phyloP scores from a whole-genome alignment of 1,139 yeast genomes.

The Taphrina populina region DNA sequence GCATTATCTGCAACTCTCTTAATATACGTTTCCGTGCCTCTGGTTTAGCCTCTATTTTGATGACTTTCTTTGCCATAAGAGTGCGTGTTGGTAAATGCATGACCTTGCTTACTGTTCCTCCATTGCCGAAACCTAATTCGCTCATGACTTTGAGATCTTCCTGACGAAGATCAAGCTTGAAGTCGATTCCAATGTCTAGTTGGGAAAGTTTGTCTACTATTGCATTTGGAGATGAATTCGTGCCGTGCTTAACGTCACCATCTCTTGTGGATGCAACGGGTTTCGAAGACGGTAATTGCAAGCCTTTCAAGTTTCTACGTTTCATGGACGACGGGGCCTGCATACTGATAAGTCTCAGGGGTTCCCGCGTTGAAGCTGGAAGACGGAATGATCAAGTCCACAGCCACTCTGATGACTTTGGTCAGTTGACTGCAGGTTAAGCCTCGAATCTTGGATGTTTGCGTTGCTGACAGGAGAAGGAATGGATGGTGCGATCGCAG shows the following conservation, averaged over 20 bases:
- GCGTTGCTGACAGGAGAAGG: no score
- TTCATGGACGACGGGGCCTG: slow-evolving; percentile 60
- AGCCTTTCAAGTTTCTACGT: slow-evolving; percentile 71
- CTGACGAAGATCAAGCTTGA: slow-evolving; percentile 55
- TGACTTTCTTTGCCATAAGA: slow-evolving; percentile 83
- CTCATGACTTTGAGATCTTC: slow-evolving; percentile 72
- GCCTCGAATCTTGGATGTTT: no score
- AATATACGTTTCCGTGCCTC: slow-evolving; percentile 80
- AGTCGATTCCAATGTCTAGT: slow-evolving; percentile 53
- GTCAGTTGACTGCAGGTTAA: no score
- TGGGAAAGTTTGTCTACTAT: slow-evolving; percentile 44
- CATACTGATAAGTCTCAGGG: no score
- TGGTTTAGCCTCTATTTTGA: slow-evolving; percentile 80
- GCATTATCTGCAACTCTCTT: slow-evolving; percentile 84
- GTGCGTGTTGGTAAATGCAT: slow-evolving; percentile 83
- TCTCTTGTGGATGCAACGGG: slow-evolving; percentile 39
- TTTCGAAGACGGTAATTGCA: slow-evolving; percentile 53
- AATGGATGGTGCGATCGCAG: no score
- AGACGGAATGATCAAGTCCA: no score
- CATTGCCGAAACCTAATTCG: slow-evolving; percentile 85
- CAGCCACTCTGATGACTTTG: no score
- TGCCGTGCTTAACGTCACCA: slow-evolving; percentile 36
- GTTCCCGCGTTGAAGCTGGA: no score
- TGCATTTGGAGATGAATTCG: slow-evolving; percentile 35
- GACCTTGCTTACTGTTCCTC: slow-evolving; percentile 87